A percentile compares a stretch with the other conserved stretches of the same genome.
Conservation (phyloP, 116 monocot genomes). For the Cymodocea nodosa region DNA sequence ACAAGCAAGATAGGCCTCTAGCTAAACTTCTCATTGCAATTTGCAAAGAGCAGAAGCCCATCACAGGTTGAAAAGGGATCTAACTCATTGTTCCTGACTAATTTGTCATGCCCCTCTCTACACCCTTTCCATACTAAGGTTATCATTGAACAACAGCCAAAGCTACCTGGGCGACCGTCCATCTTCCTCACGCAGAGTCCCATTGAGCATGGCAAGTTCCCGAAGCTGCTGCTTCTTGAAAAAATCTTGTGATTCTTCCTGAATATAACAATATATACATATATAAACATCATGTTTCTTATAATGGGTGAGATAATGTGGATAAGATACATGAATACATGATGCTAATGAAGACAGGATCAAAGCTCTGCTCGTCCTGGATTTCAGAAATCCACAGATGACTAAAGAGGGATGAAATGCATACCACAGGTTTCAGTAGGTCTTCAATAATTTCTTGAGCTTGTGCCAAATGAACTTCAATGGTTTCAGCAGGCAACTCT, state of each 20-base stretch:
- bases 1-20: too few species aligned
- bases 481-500: conserved; percentile 57
- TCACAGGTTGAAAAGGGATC: too few species aligned
- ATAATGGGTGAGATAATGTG: too few species aligned
- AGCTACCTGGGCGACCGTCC: conserved; percentile 37
- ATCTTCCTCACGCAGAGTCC: conserved; percentile 48
- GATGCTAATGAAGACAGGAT: too few species aligned
- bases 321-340: too few species aligned
- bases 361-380: too few species aligned
- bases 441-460: conserved; percentile 68
- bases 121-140: conserved; percentile 68
- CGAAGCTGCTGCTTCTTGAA: conserved; percentile 84
- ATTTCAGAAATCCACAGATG: too few species aligned
- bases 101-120: conserved; percentile 41
- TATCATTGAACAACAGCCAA: conserved; percentile 55
- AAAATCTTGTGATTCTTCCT: conserved; percentile 82
- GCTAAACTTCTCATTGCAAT: too few species aligned
- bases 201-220: conserved; percentile 70
- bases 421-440: conserved; percentile 77
- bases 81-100: background rate
- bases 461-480: conserved; percentile 50
- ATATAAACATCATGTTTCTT: too few species aligned
- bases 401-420: background rate
- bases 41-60: too few species aligned
- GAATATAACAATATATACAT: background rate